Base-by-base conservation (phyloP, 169 alveolate genomes). In the Ichthyophthirius multifiliis region DNA sequence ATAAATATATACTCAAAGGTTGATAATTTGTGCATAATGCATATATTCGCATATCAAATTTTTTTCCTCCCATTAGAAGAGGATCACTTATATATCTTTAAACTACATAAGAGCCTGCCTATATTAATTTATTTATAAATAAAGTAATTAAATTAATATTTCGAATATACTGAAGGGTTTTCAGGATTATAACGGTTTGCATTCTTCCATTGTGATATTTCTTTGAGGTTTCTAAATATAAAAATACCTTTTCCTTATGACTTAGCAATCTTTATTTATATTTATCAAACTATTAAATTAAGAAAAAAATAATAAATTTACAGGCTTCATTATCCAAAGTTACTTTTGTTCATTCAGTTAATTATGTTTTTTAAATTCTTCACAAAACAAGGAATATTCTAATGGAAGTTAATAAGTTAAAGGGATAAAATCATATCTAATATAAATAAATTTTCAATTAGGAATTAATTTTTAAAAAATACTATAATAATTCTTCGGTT, bases 301-400 rank as follows among this genome's bases (percentile, higher is more conserved):
- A n/a, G n/a, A n/a, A n/a, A n/a, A n/a, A n/a, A n/a, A n/a, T n/a
- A n/a, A n/a, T n/a, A n/a, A n/a, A 30, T 10, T n/a, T n/a, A n/a
- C n/a, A 5, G 99, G 99, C 77, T 97, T 96, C 99, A 96, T 96
- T 27, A 96, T 97, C 99, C 99, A 97, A 45, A 94, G 90, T 23
- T 95, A 78, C 10, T 94, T 94, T 4, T 32, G 27, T 16, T 76
- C 83, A 5, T 37, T 37, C 39, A 55, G 16, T 6, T 16, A 16
- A 45, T 89, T 83, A 37, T 87, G 88, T 86, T 93, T 95, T 82
- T 96, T 96, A 86, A 94, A 96, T 89, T 97, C 99, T 84, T 97
- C 98, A 20, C 94, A 97, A 83, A 97, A 96, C 65, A 97, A 86
- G 10, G 98, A 94, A 85, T 96, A 97, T 83, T 96, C 98, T 34